phyloP scores from a whole-genome alignment of 805 yeast species.

The Suhomyces xylopsoci region DNA sequence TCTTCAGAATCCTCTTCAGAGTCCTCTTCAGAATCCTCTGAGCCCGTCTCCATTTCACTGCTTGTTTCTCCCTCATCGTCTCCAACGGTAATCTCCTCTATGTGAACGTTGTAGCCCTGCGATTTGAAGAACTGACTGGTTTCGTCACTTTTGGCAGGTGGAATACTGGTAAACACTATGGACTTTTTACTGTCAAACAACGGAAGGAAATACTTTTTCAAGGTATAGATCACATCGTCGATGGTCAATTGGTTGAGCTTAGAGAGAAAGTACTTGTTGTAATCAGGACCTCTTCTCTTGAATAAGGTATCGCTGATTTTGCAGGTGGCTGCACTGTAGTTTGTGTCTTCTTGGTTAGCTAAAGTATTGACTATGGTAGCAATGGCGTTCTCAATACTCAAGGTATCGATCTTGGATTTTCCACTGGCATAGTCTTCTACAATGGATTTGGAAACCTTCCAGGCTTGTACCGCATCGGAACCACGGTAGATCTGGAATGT shows the following conservation, averaged over 20 bases:
- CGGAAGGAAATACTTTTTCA: constrained; percentile 60
- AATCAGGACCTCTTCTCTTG: constrained; percentile 68
- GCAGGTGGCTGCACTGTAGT: constrained; percentile 58
- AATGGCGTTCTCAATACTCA: constrained; percentile 67
- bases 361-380: constrained; percentile 70
- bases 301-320: constrained; percentile 67
- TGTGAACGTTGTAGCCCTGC: constrained; percentile 58
- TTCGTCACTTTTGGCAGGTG: constrained; percentile 56
- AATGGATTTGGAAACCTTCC: constrained; percentile 60
- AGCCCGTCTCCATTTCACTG: constrained; percentile 9
- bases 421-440: constrained; percentile 62
- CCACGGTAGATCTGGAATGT: constrained; percentile 74
- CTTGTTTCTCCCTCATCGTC: constrained; percentile 5
- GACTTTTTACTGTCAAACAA: constrained; percentile 59
- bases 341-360: constrained; percentile 67
- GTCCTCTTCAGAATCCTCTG: constrained; percentile 16
- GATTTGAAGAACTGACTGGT: constrained; percentile 46
- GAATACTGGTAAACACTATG: constrained; percentile 66
- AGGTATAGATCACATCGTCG: constrained; percentile 47
- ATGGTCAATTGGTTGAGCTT: constrained; percentile 51
- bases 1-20: constrained; percentile 18
- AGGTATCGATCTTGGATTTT: constrained; percentile 48
- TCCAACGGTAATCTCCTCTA: constrained; percentile 51
- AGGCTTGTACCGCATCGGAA: constrained; percentile 70
- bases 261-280: constrained; percentile 50